Base-by-base conservation (phyloP, 805 yeast species). In the Jamesozyma spencerorum region DNA sequence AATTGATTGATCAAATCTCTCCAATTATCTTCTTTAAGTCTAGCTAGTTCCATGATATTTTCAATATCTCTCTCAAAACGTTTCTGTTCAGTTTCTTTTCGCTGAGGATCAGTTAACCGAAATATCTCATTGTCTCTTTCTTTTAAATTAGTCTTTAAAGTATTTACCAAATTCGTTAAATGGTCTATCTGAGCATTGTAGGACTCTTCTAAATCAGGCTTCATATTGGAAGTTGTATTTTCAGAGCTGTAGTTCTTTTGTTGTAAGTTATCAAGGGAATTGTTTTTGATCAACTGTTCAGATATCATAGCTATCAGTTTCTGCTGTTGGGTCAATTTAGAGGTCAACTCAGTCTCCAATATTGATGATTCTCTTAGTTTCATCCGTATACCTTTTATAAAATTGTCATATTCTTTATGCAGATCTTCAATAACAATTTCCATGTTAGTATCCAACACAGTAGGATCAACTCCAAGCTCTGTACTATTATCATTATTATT, bases 331-430 rank as follows among this genome's bases (percentile, higher is more conserved):
- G 46, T 40, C 15, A 58, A 39, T 41, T 56, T 55, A n/a, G 36
- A 34, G 15, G 44, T 44, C 47, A 55, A 36, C 12, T 38, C 13
- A 28, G 37, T 32, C 37, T 51, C 57, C 37, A 52, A 36, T 12
- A 43, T 35, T 7, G 50, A 43, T 34, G 57, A 45, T 17, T 45
- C 37, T 20, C 41, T 47, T 15, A 58, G 36, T 35, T 56, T 57
- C 18, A 35, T 18, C 28, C 51, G 45, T 14, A 58, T 47, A 11
- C 55, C 47, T 17, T 45, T 49, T n/a, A 58, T 43, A 37, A 57
- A 58, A 14, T 47, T 45, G 15, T 51, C 60, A 40, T 58, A 58
- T 29, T 54, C 55, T 22, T 53, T 49, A 39, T 57, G 62, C 33
- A 58, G 41, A 15, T 51, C 51, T 33, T 55, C 54, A 4, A 58